Percentiles rank a stretch among this genome's conserved stretches.
Conservation (phyloP, 2,329 filamentous ascomycete genomes). For the Penicillium sp. region DNA sequence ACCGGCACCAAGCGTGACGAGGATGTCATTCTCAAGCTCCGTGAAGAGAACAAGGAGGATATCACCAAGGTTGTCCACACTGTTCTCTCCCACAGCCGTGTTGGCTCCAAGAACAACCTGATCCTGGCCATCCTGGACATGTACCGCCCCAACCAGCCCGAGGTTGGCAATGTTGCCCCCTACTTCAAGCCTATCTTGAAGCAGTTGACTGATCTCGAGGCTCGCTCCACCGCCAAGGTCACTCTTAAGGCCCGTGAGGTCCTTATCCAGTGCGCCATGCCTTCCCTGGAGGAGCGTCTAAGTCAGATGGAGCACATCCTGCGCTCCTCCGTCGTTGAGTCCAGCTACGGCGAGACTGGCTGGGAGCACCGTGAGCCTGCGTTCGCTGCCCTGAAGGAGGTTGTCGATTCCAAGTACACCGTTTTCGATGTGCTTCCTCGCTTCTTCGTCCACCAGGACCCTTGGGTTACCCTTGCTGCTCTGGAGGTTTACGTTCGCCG, state of each 20-base stretch:
- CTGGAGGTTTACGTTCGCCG: slow-evolving; percentile 95
- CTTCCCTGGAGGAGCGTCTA: slow-evolving; percentile 90
- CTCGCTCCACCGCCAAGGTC: slow-evolving; percentile 85
- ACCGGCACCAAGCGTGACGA: slow-evolving; percentile 84
- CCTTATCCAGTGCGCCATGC: slow-evolving; percentile 93
- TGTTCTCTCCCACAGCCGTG: slow-evolving; percentile 89
- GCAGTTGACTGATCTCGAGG: slow-evolving; percentile 87
- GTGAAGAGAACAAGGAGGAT: slow-evolving; percentile 96
- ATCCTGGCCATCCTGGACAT: slow-evolving; percentile 88
- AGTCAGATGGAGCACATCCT: slow-evolving; percentile 99
- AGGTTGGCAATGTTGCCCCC: slow-evolving; percentile 83
- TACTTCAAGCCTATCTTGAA: slow-evolving; percentile 80
- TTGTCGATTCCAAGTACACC: slow-evolving; percentile 97
- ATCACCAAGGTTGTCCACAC: slow-evolving; percentile 80
- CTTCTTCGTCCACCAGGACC: slow-evolving; percentile 92
- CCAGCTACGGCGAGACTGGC: slow-evolving; percentile 94
- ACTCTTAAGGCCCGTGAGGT: slow-evolving; percentile 96
- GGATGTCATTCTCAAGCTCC: slow-evolving; percentile 86
- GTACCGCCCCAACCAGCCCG: slow-evolving; percentile 92
- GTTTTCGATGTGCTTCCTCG: slow-evolving; percentile 94
- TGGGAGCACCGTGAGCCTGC: slow-evolving; percentile 95
- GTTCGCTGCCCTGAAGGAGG: slow-evolving; percentile 89
- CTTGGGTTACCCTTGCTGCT: slow-evolving; percentile 90
- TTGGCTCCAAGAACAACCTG: slow-evolving; percentile 91
- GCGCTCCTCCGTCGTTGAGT: slow-evolving; percentile 91